phyloP scores from a whole-genome alignment of 768 basidiomycete species.

The Mycena vitilis region DNA sequence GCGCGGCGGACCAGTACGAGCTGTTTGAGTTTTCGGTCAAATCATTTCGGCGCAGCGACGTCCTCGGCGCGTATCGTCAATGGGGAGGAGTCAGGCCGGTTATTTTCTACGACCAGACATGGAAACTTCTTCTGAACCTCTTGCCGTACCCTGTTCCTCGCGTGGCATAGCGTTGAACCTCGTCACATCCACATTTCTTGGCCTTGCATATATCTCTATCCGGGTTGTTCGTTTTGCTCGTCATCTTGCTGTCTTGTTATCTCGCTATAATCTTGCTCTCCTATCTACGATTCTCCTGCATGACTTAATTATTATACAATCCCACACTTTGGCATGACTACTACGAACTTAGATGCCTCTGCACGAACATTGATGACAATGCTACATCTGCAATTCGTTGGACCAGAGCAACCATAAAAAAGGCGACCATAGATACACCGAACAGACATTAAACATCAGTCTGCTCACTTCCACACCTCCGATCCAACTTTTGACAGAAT shows the following conservation, averaged over 20 bases:
- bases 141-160: constrained; percentile 48
- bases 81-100: constrained; percentile 59
- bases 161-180: constrained; percentile 7
- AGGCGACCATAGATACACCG: no score
- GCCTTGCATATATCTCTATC: not conserved
- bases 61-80: constrained; percentile 56
- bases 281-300: not conserved
- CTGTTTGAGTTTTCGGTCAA: constrained; percentile 52
- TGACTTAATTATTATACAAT: not conserved
- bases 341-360: no score
- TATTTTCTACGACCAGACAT: constrained; percentile 50
- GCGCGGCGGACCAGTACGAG: constrained; percentile 53
- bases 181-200: not conserved
- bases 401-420: no score
- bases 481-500: no score
- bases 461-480: no score
- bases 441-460: no score
- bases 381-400: no score
- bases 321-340: not conserved
- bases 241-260: constrained; percentile 13
- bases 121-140: constrained; percentile 61
- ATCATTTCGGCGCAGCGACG: constrained; percentile 61
- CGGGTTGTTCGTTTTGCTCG: not conserved
- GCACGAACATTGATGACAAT: no score
- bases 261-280: constrained; percentile 21